Conservation (phyloP, 306 rosid genomes). For the Cicer arietinum region DNA sequence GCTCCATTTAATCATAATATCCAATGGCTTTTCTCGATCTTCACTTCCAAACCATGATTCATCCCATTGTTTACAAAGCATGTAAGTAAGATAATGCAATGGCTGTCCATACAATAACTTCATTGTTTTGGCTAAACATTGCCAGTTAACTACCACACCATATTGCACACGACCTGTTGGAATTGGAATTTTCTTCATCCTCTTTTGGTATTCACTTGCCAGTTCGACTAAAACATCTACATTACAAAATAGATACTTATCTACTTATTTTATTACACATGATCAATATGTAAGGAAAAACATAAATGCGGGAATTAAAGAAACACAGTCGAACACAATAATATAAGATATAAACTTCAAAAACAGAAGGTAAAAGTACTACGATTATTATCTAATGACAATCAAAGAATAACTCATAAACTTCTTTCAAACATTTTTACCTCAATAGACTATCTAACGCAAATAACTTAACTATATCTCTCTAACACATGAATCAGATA, state of each 20-base stretch:
- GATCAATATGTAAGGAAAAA: too few relatives aligned
- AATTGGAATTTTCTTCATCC: slow-evolving; percentile 28
- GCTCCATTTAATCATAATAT: neutral
- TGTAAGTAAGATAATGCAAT: slow-evolving; percentile 49
- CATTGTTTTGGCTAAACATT: slow-evolving; percentile 40
- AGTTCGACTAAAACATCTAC: slow-evolving; percentile 35
- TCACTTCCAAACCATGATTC: slow-evolving; percentile 40
- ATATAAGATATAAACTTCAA: too few relatives aligned
- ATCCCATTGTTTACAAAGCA: slow-evolving; percentile 55
- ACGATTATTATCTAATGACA: too few relatives aligned
- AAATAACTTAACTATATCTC: too few relatives aligned
- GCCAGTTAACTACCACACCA: slow-evolving; percentile 35
- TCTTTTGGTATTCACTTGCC: slow-evolving; percentile 46
- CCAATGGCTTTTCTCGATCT: slow-evolving; percentile 42
- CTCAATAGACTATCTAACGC: too few relatives aligned
- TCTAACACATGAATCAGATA: too few relatives aligned
- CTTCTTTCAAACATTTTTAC: too few relatives aligned
- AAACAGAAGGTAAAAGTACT: too few relatives aligned
- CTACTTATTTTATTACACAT: too few relatives aligned
- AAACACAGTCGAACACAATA: too few relatives aligned
- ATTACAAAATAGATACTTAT: neutral
- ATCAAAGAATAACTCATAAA: too few relatives aligned
- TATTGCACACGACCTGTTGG: slow-evolving; percentile 15
- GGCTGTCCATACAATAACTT: slow-evolving; percentile 44
- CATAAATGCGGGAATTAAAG: too few relatives aligned